These are phyloP conservation scores for Vigna reflexopilosa DNA, from an alignment of 306 rosid genomes.

Conservation along the genomic window DNA sequence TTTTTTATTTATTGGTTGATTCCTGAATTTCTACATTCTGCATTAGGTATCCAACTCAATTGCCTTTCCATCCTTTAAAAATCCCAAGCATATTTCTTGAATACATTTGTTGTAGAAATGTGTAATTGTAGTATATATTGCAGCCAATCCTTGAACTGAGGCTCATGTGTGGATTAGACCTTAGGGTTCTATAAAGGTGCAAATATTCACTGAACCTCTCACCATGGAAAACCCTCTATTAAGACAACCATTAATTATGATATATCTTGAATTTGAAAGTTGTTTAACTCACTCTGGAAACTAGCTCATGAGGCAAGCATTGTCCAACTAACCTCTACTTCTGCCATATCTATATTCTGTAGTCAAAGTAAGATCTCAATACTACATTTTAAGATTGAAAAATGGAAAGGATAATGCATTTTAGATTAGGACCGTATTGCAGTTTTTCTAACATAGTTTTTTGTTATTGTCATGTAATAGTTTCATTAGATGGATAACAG, in stretches of 20 bases:
- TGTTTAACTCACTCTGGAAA: too few relatives aligned
- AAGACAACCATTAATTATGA: slow-evolving; percentile 17
- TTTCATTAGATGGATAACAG: slow-evolving; percentile 22
- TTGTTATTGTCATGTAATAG: slow-evolving; percentile 19
- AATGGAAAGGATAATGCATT: slow-evolving; percentile 18
- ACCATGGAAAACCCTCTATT: background rate
- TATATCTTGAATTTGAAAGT: background rate
- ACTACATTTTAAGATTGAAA: slow-evolving; percentile 5
- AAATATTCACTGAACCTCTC: slow-evolving; percentile 29
- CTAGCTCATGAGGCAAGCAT: background rate
- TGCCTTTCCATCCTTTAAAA: slow-evolving; percentile 30
- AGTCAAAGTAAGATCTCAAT: too few relatives aligned
- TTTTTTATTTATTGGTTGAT: slow-evolving; percentile 43
- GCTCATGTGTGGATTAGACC: background rate
- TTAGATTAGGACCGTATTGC: background rate
- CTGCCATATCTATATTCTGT: too few relatives aligned
- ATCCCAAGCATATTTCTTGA: slow-evolving; percentile 29
- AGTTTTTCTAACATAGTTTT: background rate
- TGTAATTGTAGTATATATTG: slow-evolving; percentile 1
- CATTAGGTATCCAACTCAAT: slow-evolving; percentile 17
- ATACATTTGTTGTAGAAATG: slow-evolving; percentile 21
- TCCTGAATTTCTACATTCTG: slow-evolving; percentile 37
- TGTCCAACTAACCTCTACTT: too few relatives aligned
- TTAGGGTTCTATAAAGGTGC: background rate
- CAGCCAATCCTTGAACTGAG: slow-evolving; percentile 8